Evolutionary conservation across 495 filamentous ascomycete species (phyloP).

Genomic region (Tuber borchii): DNA sequence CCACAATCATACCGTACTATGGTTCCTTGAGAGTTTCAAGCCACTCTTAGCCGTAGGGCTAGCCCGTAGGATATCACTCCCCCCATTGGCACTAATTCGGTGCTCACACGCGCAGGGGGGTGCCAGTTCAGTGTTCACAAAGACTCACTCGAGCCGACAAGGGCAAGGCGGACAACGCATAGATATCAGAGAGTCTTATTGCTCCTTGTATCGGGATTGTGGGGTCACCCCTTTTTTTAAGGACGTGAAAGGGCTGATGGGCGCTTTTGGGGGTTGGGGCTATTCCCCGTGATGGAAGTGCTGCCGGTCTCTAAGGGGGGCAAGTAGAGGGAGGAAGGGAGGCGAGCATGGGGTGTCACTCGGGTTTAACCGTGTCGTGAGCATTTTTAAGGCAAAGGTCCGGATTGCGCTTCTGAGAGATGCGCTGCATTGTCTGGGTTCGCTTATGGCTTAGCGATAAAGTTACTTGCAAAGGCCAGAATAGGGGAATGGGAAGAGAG

Average conservation of each 20-base stretch:
- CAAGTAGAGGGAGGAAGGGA: not conserved
- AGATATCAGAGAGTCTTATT: not conserved
- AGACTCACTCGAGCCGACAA: not conserved
- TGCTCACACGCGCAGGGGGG: not conserved
- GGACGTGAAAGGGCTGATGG: not conserved
- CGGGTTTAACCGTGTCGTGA: not conserved
- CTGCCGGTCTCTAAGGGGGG: not conserved
- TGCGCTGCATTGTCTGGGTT: not conserved
- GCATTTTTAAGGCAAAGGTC: not conserved
- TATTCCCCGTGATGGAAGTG: not conserved
- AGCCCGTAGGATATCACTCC: not conserved
- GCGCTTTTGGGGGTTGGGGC: not conserved
- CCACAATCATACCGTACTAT: not conserved
- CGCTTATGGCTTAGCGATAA: not conserved
- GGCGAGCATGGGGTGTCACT: not conserved
- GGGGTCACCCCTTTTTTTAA: not conserved
- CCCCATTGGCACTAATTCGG: not conserved
- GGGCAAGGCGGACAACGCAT: not conserved
- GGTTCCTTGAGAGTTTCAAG: not conserved
- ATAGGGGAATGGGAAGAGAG: not conserved
- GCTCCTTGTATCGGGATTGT: not conserved
- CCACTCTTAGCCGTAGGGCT: not conserved
- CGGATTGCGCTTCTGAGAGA: not conserved
- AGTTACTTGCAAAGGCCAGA: not conserved
- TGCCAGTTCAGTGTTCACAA: not conserved